A percentile compares a stretch with the other conserved stretches of the same genome.
Conservation (phyloP, 2,329 filamentous ascomycete genomes). For the Mycocentrospora acerina region DNA sequence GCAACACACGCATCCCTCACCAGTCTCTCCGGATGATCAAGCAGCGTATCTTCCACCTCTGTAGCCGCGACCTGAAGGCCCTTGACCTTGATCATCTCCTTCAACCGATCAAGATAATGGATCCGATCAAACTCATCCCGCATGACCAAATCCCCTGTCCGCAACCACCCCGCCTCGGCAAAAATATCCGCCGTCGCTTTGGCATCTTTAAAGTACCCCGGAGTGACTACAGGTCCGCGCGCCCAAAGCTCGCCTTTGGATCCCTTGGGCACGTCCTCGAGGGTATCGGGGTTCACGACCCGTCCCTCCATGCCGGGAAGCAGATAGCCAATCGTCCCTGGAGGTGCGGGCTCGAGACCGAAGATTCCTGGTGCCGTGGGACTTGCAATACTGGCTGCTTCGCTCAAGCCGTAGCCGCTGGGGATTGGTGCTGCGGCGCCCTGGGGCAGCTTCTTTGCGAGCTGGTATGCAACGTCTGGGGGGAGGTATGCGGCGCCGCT, state of each 20-base stretch:
- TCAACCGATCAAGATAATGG: constrained; percentile 39
- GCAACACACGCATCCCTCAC: constrained; percentile 34
- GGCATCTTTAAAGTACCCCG: constrained; percentile 33
- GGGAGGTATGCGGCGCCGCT: constrained; percentile 34
- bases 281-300: constrained; percentile 29
- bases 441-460: constrained; percentile 30
- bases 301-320: constrained; percentile 31
- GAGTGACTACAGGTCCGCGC: constrained; percentile 29
- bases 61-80: constrained; percentile 54
- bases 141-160: constrained; percentile 31
- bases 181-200: constrained; percentile 32
- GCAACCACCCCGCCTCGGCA: constrained; percentile 27
- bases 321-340: constrained; percentile 30
- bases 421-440: constrained; percentile 24
- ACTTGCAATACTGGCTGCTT: constrained; percentile 31
- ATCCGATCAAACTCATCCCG: constrained; percentile 28
- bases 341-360: constrained; percentile 20
- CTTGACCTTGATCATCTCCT: constrained; percentile 53
- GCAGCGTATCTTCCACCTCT: constrained; percentile 50
- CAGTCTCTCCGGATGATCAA: constrained; percentile 41
- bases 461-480: constrained; percentile 28
- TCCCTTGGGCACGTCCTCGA: constrained; percentile 24
- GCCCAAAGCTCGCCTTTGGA: constrained; percentile 33
- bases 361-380: constrained; percentile 28
- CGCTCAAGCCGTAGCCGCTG: constrained; percentile 31